A percentile compares a stretch with the other conserved stretches of the same genome.
Conservation (phyloP, 805 yeast species). For the Yamadazyma sp. region DNA sequence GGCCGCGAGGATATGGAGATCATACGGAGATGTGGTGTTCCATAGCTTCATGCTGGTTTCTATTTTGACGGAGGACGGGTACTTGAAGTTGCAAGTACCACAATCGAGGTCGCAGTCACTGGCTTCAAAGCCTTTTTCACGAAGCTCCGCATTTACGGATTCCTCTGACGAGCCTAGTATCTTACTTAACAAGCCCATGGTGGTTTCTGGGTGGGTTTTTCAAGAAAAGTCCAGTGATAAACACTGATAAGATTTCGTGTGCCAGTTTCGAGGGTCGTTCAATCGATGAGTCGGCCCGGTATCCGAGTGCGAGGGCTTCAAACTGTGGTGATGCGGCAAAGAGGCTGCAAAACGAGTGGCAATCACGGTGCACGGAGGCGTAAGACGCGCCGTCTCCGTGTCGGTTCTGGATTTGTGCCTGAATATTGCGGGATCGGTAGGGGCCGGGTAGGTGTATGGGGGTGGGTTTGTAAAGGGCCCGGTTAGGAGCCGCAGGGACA, state of each 20-base stretch:
- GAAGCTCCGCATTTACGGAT: neutral
- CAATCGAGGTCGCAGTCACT: slow-evolving; percentile 57
- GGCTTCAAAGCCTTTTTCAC: slow-evolving; percentile 26
- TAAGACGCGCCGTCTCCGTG: no score
- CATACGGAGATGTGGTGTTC: slow-evolving; percentile 69
- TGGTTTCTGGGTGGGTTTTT: no score
- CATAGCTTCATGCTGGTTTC: slow-evolving; percentile 47
- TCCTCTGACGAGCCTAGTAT: neutral
- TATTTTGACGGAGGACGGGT: slow-evolving; percentile 51
- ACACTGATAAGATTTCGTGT: neutral
- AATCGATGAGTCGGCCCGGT: neutral
- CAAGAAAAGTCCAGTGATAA: no score
- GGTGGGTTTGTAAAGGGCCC: no score
- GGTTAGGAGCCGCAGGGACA: slow-evolving; percentile 2
- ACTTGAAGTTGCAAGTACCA: slow-evolving; percentile 50
- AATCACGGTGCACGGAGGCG: no score
- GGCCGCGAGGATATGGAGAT: slow-evolving; percentile 73
- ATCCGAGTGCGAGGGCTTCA: slow-evolving; percentile 2
- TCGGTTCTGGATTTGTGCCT: no score
- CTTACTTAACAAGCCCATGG: slow-evolving; percentile 1
- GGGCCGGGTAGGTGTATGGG: no score
- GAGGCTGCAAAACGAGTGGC: no score
- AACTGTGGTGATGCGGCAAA: no score
- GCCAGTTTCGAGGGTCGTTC: neutral
- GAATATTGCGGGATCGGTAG: no score